Percentiles rank a stretch among this genome's conserved stretches.
phyloP scores from a whole-genome alignment of 2,329 filamentous ascomycete genomes.

The Curvularia spicifera region DNA sequence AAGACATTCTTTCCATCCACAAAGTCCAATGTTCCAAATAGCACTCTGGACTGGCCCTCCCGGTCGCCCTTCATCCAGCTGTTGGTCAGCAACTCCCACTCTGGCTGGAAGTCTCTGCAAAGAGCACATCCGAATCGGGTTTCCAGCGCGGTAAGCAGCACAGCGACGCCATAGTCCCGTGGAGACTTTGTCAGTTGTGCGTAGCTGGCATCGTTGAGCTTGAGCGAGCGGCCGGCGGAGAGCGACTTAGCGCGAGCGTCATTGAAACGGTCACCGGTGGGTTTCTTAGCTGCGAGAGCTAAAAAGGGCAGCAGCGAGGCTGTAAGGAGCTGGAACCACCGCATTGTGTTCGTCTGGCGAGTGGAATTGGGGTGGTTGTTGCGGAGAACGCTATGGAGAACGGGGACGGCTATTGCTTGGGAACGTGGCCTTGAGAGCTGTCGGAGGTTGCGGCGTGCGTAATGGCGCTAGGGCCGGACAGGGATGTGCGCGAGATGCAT shows the following conservation, averaged over 20 bases:
- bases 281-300: conserved; percentile 69
- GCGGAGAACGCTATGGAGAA: conserved; percentile 27
- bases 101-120: conserved; percentile 89
- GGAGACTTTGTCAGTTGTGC: conserved; percentile 75
- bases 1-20: conserved; percentile 82
- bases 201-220: conserved; percentile 79
- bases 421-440: conserved; percentile 44
- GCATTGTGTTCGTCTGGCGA: conserved; percentile 63
- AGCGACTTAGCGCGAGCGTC: conserved; percentile 73
- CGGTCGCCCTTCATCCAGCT: conserved; percentile 90
- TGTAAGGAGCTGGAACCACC: conserved; percentile 65
- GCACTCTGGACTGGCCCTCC: conserved; percentile 70
- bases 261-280: conserved; percentile 69
- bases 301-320: conserved; percentile 67
- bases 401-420: conserved; percentile 27
- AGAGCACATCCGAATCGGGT: conserved; percentile 81
- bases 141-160: conserved; percentile 88
- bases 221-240: conserved; percentile 67
- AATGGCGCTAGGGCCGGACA: conserved; percentile 34
- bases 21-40: conserved; percentile 91
- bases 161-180: conserved; percentile 80
- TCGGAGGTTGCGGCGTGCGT: conserved; percentile 34
- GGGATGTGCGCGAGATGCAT: conserved; percentile 17
- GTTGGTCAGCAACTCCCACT: conserved; percentile 85
- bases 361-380: conserved; percentile 21